Conservation (phyloP, 2,329 filamentous ascomycete genomes). For the Trematosphaeria pertusa region DNA sequence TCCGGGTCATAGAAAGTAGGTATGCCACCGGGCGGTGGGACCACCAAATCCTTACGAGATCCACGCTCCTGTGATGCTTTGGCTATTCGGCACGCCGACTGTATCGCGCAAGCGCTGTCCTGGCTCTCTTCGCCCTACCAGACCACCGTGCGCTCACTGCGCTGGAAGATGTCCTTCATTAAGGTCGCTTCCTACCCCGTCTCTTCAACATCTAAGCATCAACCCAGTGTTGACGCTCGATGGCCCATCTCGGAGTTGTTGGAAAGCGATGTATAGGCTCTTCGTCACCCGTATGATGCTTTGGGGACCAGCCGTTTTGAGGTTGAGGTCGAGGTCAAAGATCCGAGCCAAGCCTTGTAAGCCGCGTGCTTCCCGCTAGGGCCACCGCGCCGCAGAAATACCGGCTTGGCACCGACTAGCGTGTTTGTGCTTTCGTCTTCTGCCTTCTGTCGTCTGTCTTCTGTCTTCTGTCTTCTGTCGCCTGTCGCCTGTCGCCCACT, state of each 20-base stretch:
- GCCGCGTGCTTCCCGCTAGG: too few relatives aligned
- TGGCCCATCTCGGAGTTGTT: constrained; percentile 6
- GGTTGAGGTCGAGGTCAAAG: too few relatives aligned
- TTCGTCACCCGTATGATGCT: constrained; percentile 13
- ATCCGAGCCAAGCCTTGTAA: too few relatives aligned
- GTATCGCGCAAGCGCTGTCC: constrained; percentile 10
- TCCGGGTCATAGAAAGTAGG: constrained; percentile 13
- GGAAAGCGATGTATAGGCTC: constrained; percentile 15
- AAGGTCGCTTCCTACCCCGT: constrained; percentile 19
- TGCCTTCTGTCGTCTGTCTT: too few relatives aligned
- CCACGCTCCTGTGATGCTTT: constrained; percentile 1
- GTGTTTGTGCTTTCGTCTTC: too few relatives aligned
- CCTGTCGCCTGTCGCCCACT: too few relatives aligned
- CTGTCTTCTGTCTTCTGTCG: too few relatives aligned
- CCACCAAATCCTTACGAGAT: background rate
- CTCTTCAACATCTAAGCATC: constrained; percentile 21
- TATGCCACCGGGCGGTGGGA: background rate
- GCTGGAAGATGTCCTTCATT: constrained; percentile 35
- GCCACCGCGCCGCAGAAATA: too few relatives aligned
- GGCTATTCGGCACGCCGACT: constrained; percentile 10
- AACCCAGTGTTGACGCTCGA: constrained; percentile 13
- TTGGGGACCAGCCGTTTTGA: too few relatives aligned
- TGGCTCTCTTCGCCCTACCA: constrained; percentile 33
- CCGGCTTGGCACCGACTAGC: too few relatives aligned
- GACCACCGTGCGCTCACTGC: constrained; percentile 25